Evolutionary conservation across 768 basidiomycete genomes (phyloP), one percentile per base, ranked within the genome.

Genomic region (Pleurotus citrinopileatus): DNA sequence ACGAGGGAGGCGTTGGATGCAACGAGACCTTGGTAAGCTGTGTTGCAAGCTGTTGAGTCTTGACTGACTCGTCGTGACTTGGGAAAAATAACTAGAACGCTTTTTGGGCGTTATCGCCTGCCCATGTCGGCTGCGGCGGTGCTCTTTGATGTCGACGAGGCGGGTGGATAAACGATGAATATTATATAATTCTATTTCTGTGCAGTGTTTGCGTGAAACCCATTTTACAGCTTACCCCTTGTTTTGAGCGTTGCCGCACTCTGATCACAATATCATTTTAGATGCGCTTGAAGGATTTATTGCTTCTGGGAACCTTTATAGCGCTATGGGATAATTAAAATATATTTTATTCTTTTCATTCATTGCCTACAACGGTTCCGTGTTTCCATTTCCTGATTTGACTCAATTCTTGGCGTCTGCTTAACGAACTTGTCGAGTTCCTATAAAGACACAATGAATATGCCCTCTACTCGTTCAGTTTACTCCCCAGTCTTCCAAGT

Each of bases 401-500:
- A 76, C 71, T 74, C 73, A 71, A 69, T 68, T 64, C 54, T 54
- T 56, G 52, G 53, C 55, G 22, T 52, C 42, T 53, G 29, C 34
- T 42, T 44, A 15, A 50, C 50, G 28, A 42, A 44, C 40, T 50
- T 45, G 45, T 54, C 51, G 48, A 60, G 37, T 56, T 46, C 47
- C 26, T 32, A 44, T 32, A 46, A 34, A 46, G 55, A 53, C 55
- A 29, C 44, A 38, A 44, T 36, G 20, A 42, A 12, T 32, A 55
- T 54, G 52, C 27, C 42, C 10, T 38, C 52, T 37, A 20, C 29
- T 23, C 20, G 13, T 34, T 22, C 48, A 51, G 19, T 22, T 44
- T 37, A 51, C 48, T 27, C 42, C 52, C 52, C 52, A 42, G 32
- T 52, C 12, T n/a, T n/a, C n/a, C 26, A 26, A 29, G 10, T 29